Evolutionary conservation across 768 basidiomycete genomes (phyloP), one percentile per base, ranked within the genome.

Genomic region (Udeniomyces megalosporus): DNA sequence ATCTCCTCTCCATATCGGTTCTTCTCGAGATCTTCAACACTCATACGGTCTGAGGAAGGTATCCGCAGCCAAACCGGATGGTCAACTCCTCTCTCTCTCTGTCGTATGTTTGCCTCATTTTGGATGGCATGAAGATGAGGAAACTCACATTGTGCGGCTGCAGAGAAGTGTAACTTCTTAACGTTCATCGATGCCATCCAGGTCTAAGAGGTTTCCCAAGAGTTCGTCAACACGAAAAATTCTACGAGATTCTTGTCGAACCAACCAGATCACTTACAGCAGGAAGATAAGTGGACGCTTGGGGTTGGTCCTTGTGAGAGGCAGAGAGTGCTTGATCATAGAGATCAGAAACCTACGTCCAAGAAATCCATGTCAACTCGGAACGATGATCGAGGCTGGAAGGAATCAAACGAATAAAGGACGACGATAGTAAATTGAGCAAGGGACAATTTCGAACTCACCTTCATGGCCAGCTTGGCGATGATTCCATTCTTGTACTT

Each of bases 1-100:
- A 97, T 77, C 74, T 96, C 90, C 26, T 82, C 74, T 0, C 93
- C 93, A 70, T 95, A 97, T 68, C 90, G 91, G 67, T 72, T 71
- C 50, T 74, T 74, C 44, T 74, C 89, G 24, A 86, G 79, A 68
- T 96, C 92, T 49, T 93, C 92, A 58, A 88, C 77, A 70, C 86
- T 85, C 73, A 90, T 85, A 49, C 93, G 79, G 69, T 84, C 63
- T 65, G 46, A 8, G 28, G 28, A n/a, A 20, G 8, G 8, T 5
- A 28, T 12, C 3, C 10, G 45, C 14, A 44, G 17, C 3, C 4
- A 22, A 10, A n/a, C 38, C 26, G 48, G 45, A 34, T 4, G 3
- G n/a, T n/a, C n/a, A n/a, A n/a, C n/a, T n/a, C n/a, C n/a, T n/a
- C n/a, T n/a, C n/a, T n/a, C n/a, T n/a, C n/a, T n/a, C n/a, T n/a